phyloP scores from a whole-genome alignment of 495 filamentous ascomycete species.

The Bathelium albidoporum region DNA sequence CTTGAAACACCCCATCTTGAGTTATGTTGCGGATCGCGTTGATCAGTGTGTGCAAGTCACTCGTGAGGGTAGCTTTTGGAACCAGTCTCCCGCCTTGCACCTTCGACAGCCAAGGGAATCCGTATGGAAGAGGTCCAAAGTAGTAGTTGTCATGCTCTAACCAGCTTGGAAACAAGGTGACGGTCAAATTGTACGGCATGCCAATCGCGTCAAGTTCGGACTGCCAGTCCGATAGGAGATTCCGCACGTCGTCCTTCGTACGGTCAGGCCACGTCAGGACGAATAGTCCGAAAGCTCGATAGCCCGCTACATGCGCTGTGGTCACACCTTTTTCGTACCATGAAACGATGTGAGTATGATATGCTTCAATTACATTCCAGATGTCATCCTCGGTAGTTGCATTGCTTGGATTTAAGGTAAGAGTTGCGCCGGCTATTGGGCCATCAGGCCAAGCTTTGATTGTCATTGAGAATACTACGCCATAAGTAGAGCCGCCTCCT shows the following conservation, averaged over 20 bases:
- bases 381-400: not conserved
- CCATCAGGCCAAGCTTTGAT: constrained; percentile 9
- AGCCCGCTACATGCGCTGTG: not conserved
- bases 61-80: not conserved
- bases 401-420: constrained; percentile 6
- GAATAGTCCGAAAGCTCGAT: not conserved
- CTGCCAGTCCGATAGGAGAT: not conserved
- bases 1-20: not conserved
- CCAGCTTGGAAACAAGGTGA: not conserved
- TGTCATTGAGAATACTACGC: constrained; percentile 3
- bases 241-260: not conserved
- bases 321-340: too few species aligned
- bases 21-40: not conserved
- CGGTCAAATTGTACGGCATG: not conserved
- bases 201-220: not conserved
- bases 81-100: not conserved
- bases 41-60: not conserved
- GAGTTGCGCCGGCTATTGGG: constrained; percentile 5
- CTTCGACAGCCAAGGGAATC: not conserved
- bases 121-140: not conserved
- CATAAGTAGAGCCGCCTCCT: constrained; percentile 22
- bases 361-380: not conserved
- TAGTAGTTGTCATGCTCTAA: not conserved
- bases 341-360: not conserved
- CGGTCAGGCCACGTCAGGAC: not conserved